These are phyloP conservation scores for Xanthoparmelia taractica DNA, from an alignment of 495 filamentous ascomycete species.

Conservation along the genomic window DNA sequence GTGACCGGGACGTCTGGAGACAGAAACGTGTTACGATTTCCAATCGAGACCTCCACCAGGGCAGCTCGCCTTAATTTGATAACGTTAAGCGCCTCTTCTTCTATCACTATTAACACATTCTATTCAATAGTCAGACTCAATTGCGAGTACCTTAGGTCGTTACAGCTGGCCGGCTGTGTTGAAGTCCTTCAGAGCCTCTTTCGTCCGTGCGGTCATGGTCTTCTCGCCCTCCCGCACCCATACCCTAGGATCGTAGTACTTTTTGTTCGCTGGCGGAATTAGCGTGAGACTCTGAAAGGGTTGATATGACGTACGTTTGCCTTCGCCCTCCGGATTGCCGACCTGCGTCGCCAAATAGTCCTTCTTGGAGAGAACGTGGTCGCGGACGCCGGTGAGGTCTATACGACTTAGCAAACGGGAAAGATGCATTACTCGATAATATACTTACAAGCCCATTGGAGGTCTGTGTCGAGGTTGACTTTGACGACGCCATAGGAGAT, in stretches of 20 bases:
- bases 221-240: constrained; percentile 94
- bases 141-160: too few species aligned
- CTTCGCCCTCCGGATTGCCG: constrained; percentile 88
- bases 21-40: too few species aligned
- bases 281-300: neutral
- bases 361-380: constrained; percentile 90
- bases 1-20: too few species aligned
- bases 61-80: too few species aligned
- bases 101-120: too few species aligned
- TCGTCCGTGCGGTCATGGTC: constrained; percentile 79
- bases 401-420: too few species aligned
- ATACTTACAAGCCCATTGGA: constrained; percentile 66
- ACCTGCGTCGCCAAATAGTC: constrained; percentile 80
- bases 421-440: too few species aligned
- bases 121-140: too few species aligned
- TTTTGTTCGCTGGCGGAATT: constrained; percentile 71
- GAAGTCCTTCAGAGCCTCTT: constrained; percentile 82
- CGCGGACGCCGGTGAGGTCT: constrained; percentile 79
- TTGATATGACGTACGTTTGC: too few species aligned
- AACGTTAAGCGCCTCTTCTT: too few species aligned
- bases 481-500: constrained; percentile 94
- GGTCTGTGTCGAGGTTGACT: constrained; percentile 85
- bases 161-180: constrained; percentile 78
- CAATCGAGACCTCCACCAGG: too few species aligned
- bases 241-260: constrained; percentile 77